These are phyloP conservation scores for Hymenochaete sp. DNA, from an alignment of 1,284 basidiomycete genomes.

Conservation along the genomic window DNA sequence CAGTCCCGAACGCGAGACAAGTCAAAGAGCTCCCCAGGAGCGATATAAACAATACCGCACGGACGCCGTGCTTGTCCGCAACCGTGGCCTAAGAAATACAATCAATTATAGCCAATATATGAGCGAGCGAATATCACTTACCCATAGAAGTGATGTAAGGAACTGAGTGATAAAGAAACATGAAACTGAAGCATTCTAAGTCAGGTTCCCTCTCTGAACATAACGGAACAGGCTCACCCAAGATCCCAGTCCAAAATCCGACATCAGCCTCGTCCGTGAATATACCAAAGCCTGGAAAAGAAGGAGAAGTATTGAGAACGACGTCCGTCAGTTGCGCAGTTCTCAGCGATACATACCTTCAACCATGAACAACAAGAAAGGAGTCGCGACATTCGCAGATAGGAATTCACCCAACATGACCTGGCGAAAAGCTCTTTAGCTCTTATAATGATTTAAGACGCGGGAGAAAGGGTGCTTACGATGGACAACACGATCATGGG, in stretches of 20 bases:
- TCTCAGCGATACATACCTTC: conserved; percentile 45
- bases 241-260: conserved; percentile 78
- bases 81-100: conserved; percentile 64
- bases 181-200: conserved; percentile 41
- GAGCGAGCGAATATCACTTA: conserved; percentile 26
- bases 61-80: conserved; percentile 84
- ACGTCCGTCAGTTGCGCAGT: conserved; percentile 12
- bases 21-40: conserved; percentile 77
- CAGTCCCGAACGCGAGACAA: conserved; percentile 80
- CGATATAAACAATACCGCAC: conserved; percentile 79
- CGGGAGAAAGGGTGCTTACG: conserved; percentile 37
- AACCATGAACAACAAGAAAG: conserved; percentile 89
- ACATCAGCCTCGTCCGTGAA: conserved; percentile 64
- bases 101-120: conserved; percentile 11
- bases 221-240: conserved; percentile 52
- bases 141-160: conserved; percentile 87
- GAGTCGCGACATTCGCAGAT: conserved; percentile 83
- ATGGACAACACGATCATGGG: conserved; percentile 90
- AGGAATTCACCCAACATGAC: conserved; percentile 91
- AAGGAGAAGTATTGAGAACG: conserved; percentile 5
- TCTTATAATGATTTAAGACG: conserved; percentile 1
- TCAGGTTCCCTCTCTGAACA: conserved; percentile 4
- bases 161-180: conserved; percentile 84
- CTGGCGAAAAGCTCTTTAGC: conserved; percentile 32
- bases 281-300: conserved; percentile 49